Evolutionary conservation across 2,329 filamentous ascomycete genomes (phyloP).

Genomic region (Fusarium fracticaudum): DNA sequence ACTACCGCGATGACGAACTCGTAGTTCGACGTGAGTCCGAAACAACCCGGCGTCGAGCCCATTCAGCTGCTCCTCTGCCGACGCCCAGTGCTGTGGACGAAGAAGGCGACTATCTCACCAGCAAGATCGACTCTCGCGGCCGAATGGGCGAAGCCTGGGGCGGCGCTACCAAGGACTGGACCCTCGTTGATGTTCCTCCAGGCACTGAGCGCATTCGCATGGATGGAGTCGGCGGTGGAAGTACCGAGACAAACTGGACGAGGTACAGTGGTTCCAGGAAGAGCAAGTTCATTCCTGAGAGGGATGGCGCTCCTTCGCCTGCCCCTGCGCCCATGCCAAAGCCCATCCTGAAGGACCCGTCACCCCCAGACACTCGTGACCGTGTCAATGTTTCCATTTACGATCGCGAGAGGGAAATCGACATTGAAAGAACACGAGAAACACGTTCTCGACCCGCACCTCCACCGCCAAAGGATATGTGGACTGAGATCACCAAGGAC

Average conservation of each 20-base stretch:
- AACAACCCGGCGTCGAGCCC: conserved; percentile 59
- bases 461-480: conserved; percentile 72
- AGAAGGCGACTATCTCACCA: conserved; percentile 70
- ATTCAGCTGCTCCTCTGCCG: conserved; percentile 59
- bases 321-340: conserved; percentile 31
- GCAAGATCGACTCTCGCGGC: conserved; percentile 66
- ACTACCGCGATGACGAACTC: conserved; percentile 71
- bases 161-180: conserved; percentile 80
- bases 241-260: conserved; percentile 81
- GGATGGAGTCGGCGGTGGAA: conserved; percentile 80
- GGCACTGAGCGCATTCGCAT: conserved; percentile 84
- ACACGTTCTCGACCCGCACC: conserved; percentile 50
- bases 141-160: conserved; percentile 78
- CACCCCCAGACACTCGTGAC: conserved; percentile 45
- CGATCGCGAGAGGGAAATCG: conserved; percentile 58
- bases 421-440: conserved; percentile 66
- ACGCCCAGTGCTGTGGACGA: conserved; percentile 56
- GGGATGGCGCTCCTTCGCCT: conserved; percentile 58
- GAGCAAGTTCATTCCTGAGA: conserved; percentile 77
- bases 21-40: conserved; percentile 68
- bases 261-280: conserved; percentile 81
- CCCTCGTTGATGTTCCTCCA: conserved; percentile 84
- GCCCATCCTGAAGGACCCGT: conserved; percentile 40
- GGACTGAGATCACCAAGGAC: conserved; percentile 98
- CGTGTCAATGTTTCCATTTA: conserved; percentile 59